These are phyloP conservation scores for Mycena latifolia DNA, from an alignment of 768 basidiomycete genomes.

Conservation along the genomic window DNA sequence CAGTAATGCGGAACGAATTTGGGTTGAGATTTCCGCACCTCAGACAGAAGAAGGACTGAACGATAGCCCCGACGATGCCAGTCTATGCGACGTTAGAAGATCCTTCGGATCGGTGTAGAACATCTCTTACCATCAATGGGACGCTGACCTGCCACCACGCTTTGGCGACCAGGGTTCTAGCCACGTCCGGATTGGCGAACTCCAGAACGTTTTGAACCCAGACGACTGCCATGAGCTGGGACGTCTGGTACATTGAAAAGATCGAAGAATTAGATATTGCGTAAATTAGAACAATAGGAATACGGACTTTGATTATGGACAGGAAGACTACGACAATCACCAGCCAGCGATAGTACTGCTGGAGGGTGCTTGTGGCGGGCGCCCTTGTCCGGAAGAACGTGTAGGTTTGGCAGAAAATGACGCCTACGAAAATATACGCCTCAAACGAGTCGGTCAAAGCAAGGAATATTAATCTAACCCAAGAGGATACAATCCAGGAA, in stretches of 20 bases:
- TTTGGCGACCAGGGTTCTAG: slow-evolving; percentile 14
- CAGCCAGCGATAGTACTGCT: slow-evolving; percentile 12
- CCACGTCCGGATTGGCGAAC: slow-evolving; percentile 14
- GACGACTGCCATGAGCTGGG: slow-evolving; percentile 21
- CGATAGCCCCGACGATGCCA: slow-evolving; percentile 13
- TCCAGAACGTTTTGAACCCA: slow-evolving; percentile 31
- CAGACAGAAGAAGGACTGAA: slow-evolving; percentile 29
- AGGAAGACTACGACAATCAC: slow-evolving; percentile 9
- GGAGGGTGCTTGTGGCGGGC: not conserved
- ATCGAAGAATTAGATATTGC: no score
- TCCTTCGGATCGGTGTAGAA: no score
- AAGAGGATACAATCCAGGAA: slow-evolving; percentile 33
- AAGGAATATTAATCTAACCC: slow-evolving; percentile 19
- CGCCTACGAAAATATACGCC: not conserved
- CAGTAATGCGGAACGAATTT: not conserved
- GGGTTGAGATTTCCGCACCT: not conserved
- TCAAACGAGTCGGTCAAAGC: not conserved
- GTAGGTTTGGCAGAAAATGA: slow-evolving; percentile 28
- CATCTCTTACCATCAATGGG: slow-evolving; percentile 18
- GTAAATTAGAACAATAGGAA: not conserved
- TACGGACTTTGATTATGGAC: slow-evolving; percentile 23
- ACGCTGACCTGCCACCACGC: slow-evolving; percentile 30
- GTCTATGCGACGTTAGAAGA: slow-evolving; percentile 4
- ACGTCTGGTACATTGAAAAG: slow-evolving; percentile 17
- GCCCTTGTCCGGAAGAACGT: slow-evolving; percentile 24